These are phyloP conservation scores for Yamadazyma pseudoaaseri DNA, from an alignment of 1,139 yeast genomes.

Conservation along the genomic window DNA sequence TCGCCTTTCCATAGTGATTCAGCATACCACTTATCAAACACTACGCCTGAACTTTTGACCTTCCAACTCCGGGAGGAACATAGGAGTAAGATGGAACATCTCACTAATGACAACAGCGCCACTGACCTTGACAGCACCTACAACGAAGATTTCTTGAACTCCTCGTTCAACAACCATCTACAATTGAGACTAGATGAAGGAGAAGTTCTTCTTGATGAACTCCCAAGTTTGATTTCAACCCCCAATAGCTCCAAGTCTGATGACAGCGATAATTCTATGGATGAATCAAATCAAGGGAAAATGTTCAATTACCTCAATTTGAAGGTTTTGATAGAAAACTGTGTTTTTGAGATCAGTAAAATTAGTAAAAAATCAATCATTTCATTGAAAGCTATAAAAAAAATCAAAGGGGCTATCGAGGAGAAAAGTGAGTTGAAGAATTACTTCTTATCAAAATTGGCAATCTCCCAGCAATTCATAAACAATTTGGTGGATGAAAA, in stretches of 20 bases:
- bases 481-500: slow-evolving; percentile 25
- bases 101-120: slow-evolving; percentile 9
- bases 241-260: slow-evolving; percentile 18
- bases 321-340: slow-evolving; percentile 43
- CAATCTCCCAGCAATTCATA: slow-evolving; percentile 37
- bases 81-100: slow-evolving; percentile 26
- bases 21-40: slow-evolving; percentile 13
- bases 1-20: slow-evolving; percentile 38
- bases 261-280: slow-evolving; percentile 6
- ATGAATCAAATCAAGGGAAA: slow-evolving; percentile 1
- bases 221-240: slow-evolving; percentile 21
- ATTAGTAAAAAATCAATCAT: slow-evolving; percentile 36
- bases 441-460: slow-evolving; percentile 32
- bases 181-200: slow-evolving; percentile 36
- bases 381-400: slow-evolving; percentile 28
- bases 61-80: slow-evolving; percentile 47
- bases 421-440: slow-evolving; percentile 32
- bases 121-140: slow-evolving; percentile 12
- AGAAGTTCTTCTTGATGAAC: slow-evolving; percentile 20
- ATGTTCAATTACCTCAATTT: slow-evolving; percentile 36
- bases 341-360: slow-evolving; percentile 42
- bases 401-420: slow-evolving; percentile 27
- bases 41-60: slow-evolving; percentile 42
- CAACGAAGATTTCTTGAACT: slow-evolving; percentile 23
- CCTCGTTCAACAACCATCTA: slow-evolving; percentile 37